Base-by-base conservation (phyloP, 2,329 filamentous ascomycete genomes). In the Whalleya microplaca region DNA sequence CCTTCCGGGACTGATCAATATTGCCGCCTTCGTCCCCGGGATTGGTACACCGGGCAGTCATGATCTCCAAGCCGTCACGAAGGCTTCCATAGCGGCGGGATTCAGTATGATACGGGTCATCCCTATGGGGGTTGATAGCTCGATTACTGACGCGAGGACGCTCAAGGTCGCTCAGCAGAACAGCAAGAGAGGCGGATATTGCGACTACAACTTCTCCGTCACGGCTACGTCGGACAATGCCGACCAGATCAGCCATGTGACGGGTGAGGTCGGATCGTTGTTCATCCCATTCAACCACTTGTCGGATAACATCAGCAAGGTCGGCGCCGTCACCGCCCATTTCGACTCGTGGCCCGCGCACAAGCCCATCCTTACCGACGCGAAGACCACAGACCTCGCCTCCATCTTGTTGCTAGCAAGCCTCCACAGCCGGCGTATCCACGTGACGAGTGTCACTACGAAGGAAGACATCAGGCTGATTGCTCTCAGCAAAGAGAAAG, bases 251-350 rank as follows among this genome's bases (percentile, higher is more conserved):
- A 87, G 85, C 68, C 82, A 87, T 63, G 82, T 92, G 53, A 85
- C 86, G 18, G 80, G 83, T 47, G 89, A 92, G 64, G 90, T 93
- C 53, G 90, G 90, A 23, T 91, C 90, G 19, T 80, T 93, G 43
- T 93, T 92, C 76, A 90, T 93, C 60, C 90, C 90, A 14, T 93
- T 93, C 80, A 91, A 93, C 74, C 84, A 91, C 72, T 78, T 92
- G 21, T 90, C 88, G 57, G 89, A 89, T 65, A 93, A 92, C 73
- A 92, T 93, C 72, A 92, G 86, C 81, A 91, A 91, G 78, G 90
- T 92, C 45, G 88, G 90, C 19, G 86, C 89, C 9, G 88, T 92
- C 59, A 91, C 88, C 51, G 84, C 87, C 58, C 90, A 93, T 77
- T 93, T 93, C 68, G 87, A 87, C 58, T 82, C 86, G 21, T 93